phyloP scores from a whole-genome alignment of 2,329 filamentous ascomycete genomes.

The Aureobasidium sp. region DNA sequence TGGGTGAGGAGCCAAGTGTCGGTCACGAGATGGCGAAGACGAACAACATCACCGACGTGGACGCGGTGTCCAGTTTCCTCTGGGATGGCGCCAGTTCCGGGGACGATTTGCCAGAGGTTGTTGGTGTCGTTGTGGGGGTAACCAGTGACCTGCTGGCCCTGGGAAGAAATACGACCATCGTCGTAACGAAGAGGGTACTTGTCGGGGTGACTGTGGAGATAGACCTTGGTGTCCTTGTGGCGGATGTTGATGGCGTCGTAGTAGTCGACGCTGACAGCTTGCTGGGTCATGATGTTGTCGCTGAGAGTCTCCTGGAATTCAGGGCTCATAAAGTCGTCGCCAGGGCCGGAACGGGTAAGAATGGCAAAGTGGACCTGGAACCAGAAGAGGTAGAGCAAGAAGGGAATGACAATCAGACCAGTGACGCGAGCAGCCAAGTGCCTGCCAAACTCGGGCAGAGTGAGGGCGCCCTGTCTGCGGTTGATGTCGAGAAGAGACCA shows the following conservation, averaged over 20 bases:
- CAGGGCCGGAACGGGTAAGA: conserved; percentile 77
- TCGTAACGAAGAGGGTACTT: conserved; percentile 91
- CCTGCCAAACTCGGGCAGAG: conserved; percentile 70
- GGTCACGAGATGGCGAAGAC: conserved; percentile 78
- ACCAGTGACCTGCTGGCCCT: conserved; percentile 93
- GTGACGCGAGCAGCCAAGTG: conserved; percentile 84
- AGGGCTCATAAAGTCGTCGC: conserved; percentile 97
- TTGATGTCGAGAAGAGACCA: conserved; percentile 93
- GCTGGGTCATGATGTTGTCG: conserved; percentile 87
- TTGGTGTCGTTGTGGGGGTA: conserved; percentile 99
- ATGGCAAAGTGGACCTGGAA: conserved; percentile 99
- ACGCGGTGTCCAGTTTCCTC: conserved; percentile 57
- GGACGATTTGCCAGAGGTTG: conserved; percentile 94
- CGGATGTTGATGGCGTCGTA: conserved; percentile 79
- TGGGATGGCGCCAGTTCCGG: conserved; percentile 42
- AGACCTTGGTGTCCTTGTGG: conserved; percentile 97
- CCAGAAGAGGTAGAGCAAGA: conserved; percentile 99
- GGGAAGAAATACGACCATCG: conserved; percentile 92
- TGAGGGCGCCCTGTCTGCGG: conserved; percentile 71
- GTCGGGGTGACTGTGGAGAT: conserved; percentile 87
- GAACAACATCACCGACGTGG: conserved; percentile 75
- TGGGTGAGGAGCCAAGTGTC: conserved; percentile 83
- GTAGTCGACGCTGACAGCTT: conserved; percentile 80
- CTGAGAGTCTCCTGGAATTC: conserved; percentile 96
- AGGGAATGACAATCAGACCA: conserved; percentile 81